Conservation (phyloP, 352 stramenopile species). For the Stephanocyclus meneghinianus region DNA sequence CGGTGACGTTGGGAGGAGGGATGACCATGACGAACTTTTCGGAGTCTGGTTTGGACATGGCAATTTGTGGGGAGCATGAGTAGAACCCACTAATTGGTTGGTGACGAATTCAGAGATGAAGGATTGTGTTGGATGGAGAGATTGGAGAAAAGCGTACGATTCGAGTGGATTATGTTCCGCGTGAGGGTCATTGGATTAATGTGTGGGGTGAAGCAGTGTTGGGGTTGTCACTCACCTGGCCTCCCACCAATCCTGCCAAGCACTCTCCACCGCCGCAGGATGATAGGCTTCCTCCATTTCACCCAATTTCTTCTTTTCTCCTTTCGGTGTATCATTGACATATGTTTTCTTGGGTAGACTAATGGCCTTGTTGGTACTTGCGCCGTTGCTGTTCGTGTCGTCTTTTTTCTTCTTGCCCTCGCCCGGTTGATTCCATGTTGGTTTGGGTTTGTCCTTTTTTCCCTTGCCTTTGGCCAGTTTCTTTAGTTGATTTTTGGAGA, state of each 20-base stretch:
- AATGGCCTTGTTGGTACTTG: slow-evolving; percentile 61
- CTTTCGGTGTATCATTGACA: slow-evolving; percentile 92
- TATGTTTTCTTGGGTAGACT: slow-evolving; percentile 75
- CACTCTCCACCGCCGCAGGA: slow-evolving; percentile 93
- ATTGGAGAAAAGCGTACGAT: neutral
- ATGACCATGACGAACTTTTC: slow-evolving; percentile 98
- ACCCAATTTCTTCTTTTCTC: slow-evolving; percentile 92
- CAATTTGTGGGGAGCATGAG: slow-evolving; percentile 88
- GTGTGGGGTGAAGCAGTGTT: neutral
- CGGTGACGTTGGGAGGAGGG: slow-evolving; percentile 97
- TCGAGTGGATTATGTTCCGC: neutral
- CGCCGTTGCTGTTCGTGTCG: slow-evolving; percentile 86
- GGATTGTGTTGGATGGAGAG: neutral
- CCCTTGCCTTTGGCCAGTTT: slow-evolving; percentile 91
- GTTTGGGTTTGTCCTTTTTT: slow-evolving; percentile 91
- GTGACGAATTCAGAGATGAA: neutral
- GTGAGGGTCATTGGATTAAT: too few relatives aligned
- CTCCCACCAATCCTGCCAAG: slow-evolving; percentile 99
- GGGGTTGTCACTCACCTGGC: slow-evolving; percentile 30
- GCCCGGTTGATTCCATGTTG: slow-evolving; percentile 79
- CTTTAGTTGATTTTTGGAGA: slow-evolving; percentile 96
- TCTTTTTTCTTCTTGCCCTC: slow-evolving; percentile 86
- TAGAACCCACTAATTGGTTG: slow-evolving; percentile 87
- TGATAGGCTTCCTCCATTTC: slow-evolving; percentile 94
- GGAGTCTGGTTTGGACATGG: slow-evolving; percentile 84